Percentiles rank a stretch among this genome's conserved stretches.
phyloP scores from a whole-genome alignment of 768 basidiomycete genomes.

The Kondoa subrosea region DNA sequence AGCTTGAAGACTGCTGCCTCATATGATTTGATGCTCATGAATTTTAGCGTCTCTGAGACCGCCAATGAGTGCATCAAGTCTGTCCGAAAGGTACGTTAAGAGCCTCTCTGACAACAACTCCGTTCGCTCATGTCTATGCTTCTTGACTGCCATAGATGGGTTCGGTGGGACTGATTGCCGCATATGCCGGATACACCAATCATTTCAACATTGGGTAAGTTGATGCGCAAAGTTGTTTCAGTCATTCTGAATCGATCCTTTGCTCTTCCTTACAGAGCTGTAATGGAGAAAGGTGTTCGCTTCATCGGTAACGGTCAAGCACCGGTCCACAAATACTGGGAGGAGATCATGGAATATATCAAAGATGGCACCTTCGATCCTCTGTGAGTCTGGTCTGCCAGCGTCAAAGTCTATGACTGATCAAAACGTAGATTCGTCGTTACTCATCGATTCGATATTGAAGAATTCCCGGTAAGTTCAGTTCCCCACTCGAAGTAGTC shows the following conservation, averaged over 20 bases:
- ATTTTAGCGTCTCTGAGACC: slow-evolving; percentile 41
- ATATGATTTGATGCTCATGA: not conserved
- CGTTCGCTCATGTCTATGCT: slow-evolving; percentile 37
- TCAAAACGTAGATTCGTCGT: not conserved
- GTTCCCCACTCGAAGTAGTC: no score
- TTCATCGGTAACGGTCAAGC: slow-evolving; percentile 54
- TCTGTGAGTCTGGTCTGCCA: not conserved
- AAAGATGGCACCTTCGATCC: not conserved
- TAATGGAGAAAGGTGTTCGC: slow-evolving; percentile 62
- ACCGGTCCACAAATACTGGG: not conserved
- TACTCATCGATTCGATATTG: not conserved
- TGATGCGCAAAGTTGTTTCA: no score
- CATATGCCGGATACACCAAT: slow-evolving; percentile 45
- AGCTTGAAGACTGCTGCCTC: not conserved
- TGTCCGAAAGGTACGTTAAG: slow-evolving; percentile 43
- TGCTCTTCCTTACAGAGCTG: no score
- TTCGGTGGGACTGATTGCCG: not conserved
- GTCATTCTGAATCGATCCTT: no score
- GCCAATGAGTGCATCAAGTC: slow-evolving; percentile 41
- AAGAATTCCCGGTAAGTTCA: not conserved
- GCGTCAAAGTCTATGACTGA: not conserved
- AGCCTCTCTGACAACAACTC: slow-evolving; percentile 50
- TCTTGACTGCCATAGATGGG: not conserved
- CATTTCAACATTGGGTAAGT: slow-evolving; percentile 54
- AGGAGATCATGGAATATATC: not conserved